Conservation (phyloP, 805 yeast species). For the Cyberlindnera misumaiensis region DNA sequence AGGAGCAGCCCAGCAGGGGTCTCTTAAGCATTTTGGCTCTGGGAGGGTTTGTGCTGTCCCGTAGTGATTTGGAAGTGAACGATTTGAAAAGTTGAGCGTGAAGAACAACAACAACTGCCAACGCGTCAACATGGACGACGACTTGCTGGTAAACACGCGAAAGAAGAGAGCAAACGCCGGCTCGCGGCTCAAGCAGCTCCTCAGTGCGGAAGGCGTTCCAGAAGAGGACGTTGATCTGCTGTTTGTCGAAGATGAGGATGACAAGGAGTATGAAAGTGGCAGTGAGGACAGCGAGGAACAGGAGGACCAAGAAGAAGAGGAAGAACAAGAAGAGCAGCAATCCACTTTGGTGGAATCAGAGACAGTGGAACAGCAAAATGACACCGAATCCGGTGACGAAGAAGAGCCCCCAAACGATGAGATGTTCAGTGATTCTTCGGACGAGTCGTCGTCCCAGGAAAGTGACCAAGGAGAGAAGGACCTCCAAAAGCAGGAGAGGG, state of each 20-base stretch:
- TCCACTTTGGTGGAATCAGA: constrained; percentile 9
- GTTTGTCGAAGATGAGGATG: constrained; percentile 59
- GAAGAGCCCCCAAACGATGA: constrained; percentile 33
- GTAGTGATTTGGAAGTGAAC: too few relatives aligned
- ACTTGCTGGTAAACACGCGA: constrained; percentile 67
- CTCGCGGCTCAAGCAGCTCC: constrained; percentile 62
- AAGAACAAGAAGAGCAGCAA: constrained; percentile 6
- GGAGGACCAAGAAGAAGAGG: constrained; percentile 12
- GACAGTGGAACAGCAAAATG: constrained; percentile 6
- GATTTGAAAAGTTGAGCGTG: too few relatives aligned
- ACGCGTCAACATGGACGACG: constrained; percentile 21
- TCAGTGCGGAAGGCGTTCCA: constrained; percentile 57
- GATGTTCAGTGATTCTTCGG: constrained; percentile 46
- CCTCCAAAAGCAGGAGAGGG: constrained; percentile 39
- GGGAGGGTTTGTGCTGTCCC: neutral
- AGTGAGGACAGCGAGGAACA: constrained; percentile 2
- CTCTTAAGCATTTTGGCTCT: neutral
- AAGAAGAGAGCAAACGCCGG: constrained; percentile 87
- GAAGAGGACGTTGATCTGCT: constrained; percentile 71
- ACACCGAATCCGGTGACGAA: constrained; percentile 1
- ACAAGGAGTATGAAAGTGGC: constrained; percentile 35
- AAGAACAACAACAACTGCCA: neutral
- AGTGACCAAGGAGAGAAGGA: constrained; percentile 69
- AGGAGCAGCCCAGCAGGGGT: neutral
- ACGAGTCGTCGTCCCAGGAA: constrained; percentile 43